A percentile compares a stretch with the other conserved stretches of the same genome.
These are phyloP conservation scores for Leccinum rimulosum DNA, from an alignment of 768 basidiomycete genomes.

Conservation along the genomic window DNA sequence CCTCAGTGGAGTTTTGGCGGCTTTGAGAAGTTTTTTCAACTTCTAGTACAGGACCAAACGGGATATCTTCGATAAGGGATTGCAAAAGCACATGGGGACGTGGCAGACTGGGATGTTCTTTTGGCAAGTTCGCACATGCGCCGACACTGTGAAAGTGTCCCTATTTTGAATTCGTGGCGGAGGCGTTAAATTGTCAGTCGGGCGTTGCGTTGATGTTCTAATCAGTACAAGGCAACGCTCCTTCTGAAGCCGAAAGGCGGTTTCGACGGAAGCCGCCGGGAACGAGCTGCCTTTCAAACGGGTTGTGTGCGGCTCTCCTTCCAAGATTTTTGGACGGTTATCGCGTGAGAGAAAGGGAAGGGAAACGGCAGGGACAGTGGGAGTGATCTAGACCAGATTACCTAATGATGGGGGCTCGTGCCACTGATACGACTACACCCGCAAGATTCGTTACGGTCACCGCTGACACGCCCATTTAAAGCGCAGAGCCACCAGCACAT, in stretches of 20 bases:
- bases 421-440: not conserved
- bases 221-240: constrained; percentile 54
- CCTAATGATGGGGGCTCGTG: not conserved
- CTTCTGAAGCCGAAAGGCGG: constrained; percentile 35
- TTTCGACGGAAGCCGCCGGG: constrained; percentile 79
- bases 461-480: not conserved
- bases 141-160: not conserved
- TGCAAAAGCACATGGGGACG: constrained; percentile 63
- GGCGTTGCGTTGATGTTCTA: not conserved
- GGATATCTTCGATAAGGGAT: constrained; percentile 67
- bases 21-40: constrained; percentile 59
- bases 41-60: constrained; percentile 58
- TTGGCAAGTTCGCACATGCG: constrained; percentile 46
- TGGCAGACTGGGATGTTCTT: constrained; percentile 87
- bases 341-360: constrained; percentile 18
- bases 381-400: constrained; percentile 1
- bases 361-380: not conserved
- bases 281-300: constrained; percentile 63
- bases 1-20: constrained; percentile 71
- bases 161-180: constrained; percentile 7
- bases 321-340: constrained; percentile 43
- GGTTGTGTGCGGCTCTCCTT: constrained; percentile 75
- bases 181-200: not conserved
- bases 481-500: not conserved
- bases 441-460: not conserved